phyloP scores from a whole-genome alignment of 169 alveolate genomes.

The Plasmodium adleri region DNA sequence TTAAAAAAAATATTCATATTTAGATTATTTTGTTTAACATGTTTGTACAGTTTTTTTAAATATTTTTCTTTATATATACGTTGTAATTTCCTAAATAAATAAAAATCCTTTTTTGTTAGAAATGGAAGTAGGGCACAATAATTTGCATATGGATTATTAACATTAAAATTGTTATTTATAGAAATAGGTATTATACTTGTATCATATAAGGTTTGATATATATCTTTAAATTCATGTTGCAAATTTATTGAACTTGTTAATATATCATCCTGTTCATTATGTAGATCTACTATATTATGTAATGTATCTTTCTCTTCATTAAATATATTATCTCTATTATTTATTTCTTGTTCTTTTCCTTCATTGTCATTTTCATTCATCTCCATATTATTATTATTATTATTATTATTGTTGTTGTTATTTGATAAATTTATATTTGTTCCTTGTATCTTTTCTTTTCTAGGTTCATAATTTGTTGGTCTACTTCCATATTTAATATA shows the following conservation, averaged over 20 bases:
- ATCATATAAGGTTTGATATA: slow-evolving; percentile 25
- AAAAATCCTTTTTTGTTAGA: slow-evolving; percentile 72
- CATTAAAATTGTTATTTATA: slow-evolving; percentile 46
- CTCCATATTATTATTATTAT: neutral
- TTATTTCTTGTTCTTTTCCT: neutral
- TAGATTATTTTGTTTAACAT: slow-evolving; percentile 35
- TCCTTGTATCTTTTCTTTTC: slow-evolving; percentile 1
- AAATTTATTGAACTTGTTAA: too few relatives aligned
- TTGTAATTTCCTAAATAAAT: slow-evolving; percentile 36
- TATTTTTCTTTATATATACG: slow-evolving; percentile 75
- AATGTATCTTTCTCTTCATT: too few relatives aligned
- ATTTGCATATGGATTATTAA: slow-evolving; percentile 81
- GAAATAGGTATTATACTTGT: slow-evolving; percentile 42
- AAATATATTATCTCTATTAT: neutral
- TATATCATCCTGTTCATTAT: too few relatives aligned
- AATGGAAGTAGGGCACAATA: slow-evolving; percentile 85
- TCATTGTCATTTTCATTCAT: slow-evolving; percentile 6
- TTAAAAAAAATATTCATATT: slow-evolving; percentile 47
- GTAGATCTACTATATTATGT: too few relatives aligned
- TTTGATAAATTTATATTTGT: too few relatives aligned
- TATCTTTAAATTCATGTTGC: slow-evolving; percentile 26
- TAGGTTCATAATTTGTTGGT: slow-evolving; percentile 37
- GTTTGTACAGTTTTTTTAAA: slow-evolving; percentile 25
- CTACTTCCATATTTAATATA: slow-evolving; percentile 72
- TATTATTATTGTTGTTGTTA: neutral